Conservation (phyloP, 768 basidiomycete genomes). For the Podaxis carcinomalis region DNA sequence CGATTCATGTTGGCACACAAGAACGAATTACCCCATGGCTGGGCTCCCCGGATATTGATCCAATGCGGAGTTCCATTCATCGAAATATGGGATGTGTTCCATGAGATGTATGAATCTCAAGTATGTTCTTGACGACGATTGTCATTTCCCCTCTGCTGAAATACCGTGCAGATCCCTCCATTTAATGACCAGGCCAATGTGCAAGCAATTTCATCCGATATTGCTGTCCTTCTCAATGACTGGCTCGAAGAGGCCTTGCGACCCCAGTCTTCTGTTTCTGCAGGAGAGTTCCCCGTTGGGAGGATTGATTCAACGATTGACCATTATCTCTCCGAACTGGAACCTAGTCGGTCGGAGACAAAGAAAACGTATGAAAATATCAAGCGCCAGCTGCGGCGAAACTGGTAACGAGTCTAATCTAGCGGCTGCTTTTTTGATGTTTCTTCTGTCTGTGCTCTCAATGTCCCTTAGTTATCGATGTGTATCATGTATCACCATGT, state of each 20-base stretch:
- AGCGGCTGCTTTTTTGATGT: constrained; percentile 13
- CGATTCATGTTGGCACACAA: constrained; percentile 64
- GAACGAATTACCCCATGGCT: constrained; percentile 61
- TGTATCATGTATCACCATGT: constrained; percentile 6
- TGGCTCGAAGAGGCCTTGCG: constrained; percentile 78
- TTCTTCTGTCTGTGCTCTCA: constrained; percentile 9
- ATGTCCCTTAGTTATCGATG: background rate
- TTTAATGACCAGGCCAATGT: constrained; percentile 80
- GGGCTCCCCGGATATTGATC: constrained; percentile 75
- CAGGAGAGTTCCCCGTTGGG: constrained; percentile 72
- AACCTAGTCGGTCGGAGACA: constrained; percentile 58
- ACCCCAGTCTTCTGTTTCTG: constrained; percentile 59
- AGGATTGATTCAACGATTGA: constrained; percentile 71
- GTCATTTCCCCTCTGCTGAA: background rate
- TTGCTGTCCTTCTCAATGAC: constrained; percentile 73
- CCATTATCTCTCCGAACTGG: constrained; percentile 70
- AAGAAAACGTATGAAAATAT: constrained; percentile 62
- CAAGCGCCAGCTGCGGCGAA: constrained; percentile 64
- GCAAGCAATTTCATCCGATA: constrained; percentile 76
- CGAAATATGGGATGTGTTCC: constrained; percentile 82
- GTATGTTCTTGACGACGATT: constrained; percentile 35
- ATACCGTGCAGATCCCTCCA: constrained; percentile 58
- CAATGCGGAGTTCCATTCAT: constrained; percentile 79
- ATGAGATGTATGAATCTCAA: constrained; percentile 86
- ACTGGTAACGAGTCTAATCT: constrained; percentile 46